These are phyloP conservation scores for Plasmodium gonderi DNA, from an alignment of 169 alveolate genomes.

Conservation along the genomic window DNA sequence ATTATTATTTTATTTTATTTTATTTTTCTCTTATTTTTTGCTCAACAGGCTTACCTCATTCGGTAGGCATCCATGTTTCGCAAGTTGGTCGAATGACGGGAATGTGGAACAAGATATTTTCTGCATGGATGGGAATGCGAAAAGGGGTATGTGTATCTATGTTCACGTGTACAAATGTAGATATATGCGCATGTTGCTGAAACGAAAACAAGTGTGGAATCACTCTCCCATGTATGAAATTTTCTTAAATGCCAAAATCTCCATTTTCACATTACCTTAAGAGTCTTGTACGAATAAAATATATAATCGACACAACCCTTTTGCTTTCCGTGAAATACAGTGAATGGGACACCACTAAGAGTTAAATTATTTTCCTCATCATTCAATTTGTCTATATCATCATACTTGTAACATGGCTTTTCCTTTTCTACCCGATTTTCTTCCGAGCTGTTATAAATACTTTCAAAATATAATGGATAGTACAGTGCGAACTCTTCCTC, in stretches of 20 bases:
- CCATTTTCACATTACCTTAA: slow-evolving; percentile 57
- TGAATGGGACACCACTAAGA: slow-evolving; percentile 75
- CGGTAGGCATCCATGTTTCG: slow-evolving; percentile 66
- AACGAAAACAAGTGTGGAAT: neutral
- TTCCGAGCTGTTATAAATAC: slow-evolving; percentile 36
- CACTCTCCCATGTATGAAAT: neutral
- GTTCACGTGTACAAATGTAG: neutral
- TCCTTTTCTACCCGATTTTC: slow-evolving; percentile 24
- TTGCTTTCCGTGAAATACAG: slow-evolving; percentile 90
- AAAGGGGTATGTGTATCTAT: neutral
- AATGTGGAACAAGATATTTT: slow-evolving; percentile 38
- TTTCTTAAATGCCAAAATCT: neutral
- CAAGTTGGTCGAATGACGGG: slow-evolving; percentile 40
- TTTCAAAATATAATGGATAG: slow-evolving; percentile 66
- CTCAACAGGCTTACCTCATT: slow-evolving; percentile 18
- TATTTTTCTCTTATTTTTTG: neutral
- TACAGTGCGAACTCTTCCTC: slow-evolving; percentile 38
- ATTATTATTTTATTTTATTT: too few relatives aligned
- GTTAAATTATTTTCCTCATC: slow-evolving; percentile 26
- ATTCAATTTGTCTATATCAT: slow-evolving; percentile 25
- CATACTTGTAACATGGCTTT: slow-evolving; percentile 55
- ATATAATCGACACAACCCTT: slow-evolving; percentile 89
- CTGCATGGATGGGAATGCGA: slow-evolving; percentile 3
- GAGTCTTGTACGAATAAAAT: slow-evolving; percentile 78
- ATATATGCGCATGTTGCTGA: neutral